Evolutionary conservation across 805 yeast genomes (phyloP).

Genomic region (Scheffersomyces stipitis): DNA sequence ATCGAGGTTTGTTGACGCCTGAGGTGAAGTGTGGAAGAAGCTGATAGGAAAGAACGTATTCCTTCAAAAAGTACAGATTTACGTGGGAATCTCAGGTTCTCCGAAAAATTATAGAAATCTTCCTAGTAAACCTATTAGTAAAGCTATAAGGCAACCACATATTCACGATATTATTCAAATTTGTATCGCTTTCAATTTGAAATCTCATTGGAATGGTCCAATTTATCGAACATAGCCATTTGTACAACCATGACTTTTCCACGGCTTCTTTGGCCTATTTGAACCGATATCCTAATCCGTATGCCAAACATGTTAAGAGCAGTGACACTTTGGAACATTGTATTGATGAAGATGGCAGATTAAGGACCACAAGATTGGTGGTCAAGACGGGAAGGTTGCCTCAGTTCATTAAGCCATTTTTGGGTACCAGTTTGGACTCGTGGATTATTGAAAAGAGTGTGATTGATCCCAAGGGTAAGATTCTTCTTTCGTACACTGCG

Average conservation of each 20-base stretch:
- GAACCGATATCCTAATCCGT: constrained; percentile 67
- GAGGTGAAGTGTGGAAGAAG: too few relatives aligned
- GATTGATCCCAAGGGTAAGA: constrained; percentile 59
- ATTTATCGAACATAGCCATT: constrained; percentile 54
- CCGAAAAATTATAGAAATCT: too few relatives aligned
- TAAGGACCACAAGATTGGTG: constrained; percentile 71
- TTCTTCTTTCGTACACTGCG: constrained; percentile 68
- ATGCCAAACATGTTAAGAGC: constrained; percentile 78
- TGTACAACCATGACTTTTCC: constrained; percentile 62
- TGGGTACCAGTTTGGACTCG: constrained; percentile 64
- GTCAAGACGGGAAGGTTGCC: constrained; percentile 82
- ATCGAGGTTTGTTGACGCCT: too few relatives aligned
- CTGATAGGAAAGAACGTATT: too few relatives aligned
- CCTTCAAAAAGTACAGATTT: too few relatives aligned
- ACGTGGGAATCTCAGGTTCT: too few relatives aligned
- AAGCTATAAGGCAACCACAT: too few relatives aligned
- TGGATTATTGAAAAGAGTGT: constrained; percentile 81
- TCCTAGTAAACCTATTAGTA: too few relatives aligned
- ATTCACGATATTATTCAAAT: too few relatives aligned
- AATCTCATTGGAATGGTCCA: constrained; percentile 77
- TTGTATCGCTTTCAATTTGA: too few relatives aligned
- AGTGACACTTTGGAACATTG: constrained; percentile 69
- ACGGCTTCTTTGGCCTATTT: constrained; percentile 78
- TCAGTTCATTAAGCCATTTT: constrained; percentile 68
- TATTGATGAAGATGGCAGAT: constrained; percentile 61